Percentiles rank a stretch among this genome's conserved stretches.
Evolutionary conservation across 1,139 yeast species (phyloP).

Genomic region (Yamadazyma aaseri): DNA sequence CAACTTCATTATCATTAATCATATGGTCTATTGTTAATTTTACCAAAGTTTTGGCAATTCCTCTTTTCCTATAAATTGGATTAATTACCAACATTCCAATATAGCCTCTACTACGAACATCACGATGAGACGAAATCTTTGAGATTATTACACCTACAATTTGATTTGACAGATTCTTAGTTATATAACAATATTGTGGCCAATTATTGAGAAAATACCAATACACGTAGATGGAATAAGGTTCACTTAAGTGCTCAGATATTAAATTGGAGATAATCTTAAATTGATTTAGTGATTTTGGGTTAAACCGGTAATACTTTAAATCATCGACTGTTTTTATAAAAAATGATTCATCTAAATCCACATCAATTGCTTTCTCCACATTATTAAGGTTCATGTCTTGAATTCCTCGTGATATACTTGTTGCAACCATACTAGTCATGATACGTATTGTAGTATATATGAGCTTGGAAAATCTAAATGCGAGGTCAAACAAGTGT

Average conservation of each 20-base stretch:
- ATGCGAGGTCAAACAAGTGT: too few species aligned
- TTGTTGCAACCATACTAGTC: too few species aligned
- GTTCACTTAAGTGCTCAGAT: slow-evolving; percentile 41
- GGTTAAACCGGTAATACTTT: slow-evolving; percentile 24
- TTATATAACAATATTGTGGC: slow-evolving; percentile 47
- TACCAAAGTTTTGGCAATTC: slow-evolving; percentile 77
- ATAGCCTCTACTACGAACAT: slow-evolving; percentile 75
- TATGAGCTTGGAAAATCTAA: too few species aligned
- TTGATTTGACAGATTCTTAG: slow-evolving; percentile 20
- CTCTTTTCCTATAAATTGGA: slow-evolving; percentile 65
- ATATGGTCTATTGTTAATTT: slow-evolving; percentile 63
- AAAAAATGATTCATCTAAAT: slow-evolving; percentile 4
- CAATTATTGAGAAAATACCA: slow-evolving; percentile 48
- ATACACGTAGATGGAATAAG: slow-evolving; percentile 48
- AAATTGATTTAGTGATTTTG: slow-evolving; percentile 27
- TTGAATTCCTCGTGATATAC: too few species aligned
- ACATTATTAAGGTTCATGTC: too few species aligned
- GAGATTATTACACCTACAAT: slow-evolving; percentile 83
- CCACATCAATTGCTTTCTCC: not conserved
- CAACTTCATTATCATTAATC: slow-evolving; percentile 57
- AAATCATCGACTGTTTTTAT: slow-evolving; percentile 16
- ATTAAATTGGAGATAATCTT: slow-evolving; percentile 32
- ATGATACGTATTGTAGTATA: too few species aligned
- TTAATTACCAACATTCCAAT: slow-evolving; percentile 95
- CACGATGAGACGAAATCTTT: slow-evolving; percentile 77